Evolutionary conservation across 1,284 basidiomycete species (phyloP), one percentile per base, ranked within the genome.

Genomic region (Pterula multifida): DNA sequence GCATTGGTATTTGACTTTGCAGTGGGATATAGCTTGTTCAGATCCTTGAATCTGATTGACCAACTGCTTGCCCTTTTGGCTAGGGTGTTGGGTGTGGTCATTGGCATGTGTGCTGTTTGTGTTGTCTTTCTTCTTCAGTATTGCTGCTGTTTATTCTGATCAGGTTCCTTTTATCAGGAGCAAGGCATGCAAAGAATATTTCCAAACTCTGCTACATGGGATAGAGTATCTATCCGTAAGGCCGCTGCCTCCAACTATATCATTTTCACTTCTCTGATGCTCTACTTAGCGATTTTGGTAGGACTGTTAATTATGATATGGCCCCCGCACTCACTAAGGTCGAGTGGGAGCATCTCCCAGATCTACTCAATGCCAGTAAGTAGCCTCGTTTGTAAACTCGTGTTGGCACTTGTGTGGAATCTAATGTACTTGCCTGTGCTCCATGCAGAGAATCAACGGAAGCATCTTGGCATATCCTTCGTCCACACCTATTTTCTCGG

Each of bases 261-360:
- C n/a, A n/a, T n/a, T n/a, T n/a, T n/a, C n/a, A n/a, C n/a, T n/a
- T n/a, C n/a, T n/a, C n/a, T n/a, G n/a, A n/a, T n/a, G n/a, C n/a
- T n/a, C n/a, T n/a, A n/a, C n/a, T n/a, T n/a, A 89, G 85, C 85
- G 0, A 86, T 90, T 49, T 79, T 81, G 1, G 69, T 88, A 36
- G 87, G 85, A 1, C 76, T 87, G 52, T 76, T 92, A 22, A 70
- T 90, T 49, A 93, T 94, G 90, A n/a, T n/a, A 94, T 93, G 85
- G 92, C 87, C 84, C 90, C 90, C 1, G 78, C 85, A 39, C 73
- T 84, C 47, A 80, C 84, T 39, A 85, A 85, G 66, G 83, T 90
- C 9, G 81, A 85, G 59, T 92, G 88, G 61, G 88, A 91, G 61
- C 64, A 71, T 0, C 70, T 92, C 2, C 79, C 81, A 0, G 54